Evolutionary conservation across 345 rosid species (phyloP), one percentile per base, ranked within the genome.

Genomic region (Euphorbia lathyris): DNA sequence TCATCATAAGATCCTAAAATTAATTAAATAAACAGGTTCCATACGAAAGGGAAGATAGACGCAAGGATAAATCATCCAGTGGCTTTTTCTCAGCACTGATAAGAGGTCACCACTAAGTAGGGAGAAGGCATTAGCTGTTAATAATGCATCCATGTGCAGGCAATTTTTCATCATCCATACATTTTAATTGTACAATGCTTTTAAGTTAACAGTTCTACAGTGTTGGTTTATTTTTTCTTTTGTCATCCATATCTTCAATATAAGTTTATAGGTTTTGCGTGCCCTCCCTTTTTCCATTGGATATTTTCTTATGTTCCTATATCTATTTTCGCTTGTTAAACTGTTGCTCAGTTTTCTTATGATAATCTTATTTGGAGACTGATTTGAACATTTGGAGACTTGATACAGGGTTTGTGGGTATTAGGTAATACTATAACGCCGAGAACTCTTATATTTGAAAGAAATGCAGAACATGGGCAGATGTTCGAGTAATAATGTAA

Each of bases 21-120:
- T 23, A 58, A 66, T 19, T 25, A n/a, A 63, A 48, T 71, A 76
- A n/a, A 53, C 85, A 95, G 97, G 87, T 92, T 68, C 87, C 65
- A 53, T 82, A 71, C 58, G 87, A 74, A 61, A 72, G 72, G 59
- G 93, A 85, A 56, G 85, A 84, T 36, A 45, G 80, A 17, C 73
- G 66, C 71, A 85, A 71, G 82, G 83, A 72, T 65, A 86, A 84
- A 74, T 80, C 84, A 42, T 56, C 76, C 9, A 79, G 85, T 19
- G 76, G 87, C 5, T 67, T 67, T 47, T 82, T 95, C 57, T 80
- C 90, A 47, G 74, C 89, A 51, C 73, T 87, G 34, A 81, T 62
- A 58, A 83, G 78, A 78, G 76, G 83, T 50, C 89, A 86, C 76
- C 83, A 74, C 61, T 90, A 86, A 72, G 48, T 72, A 32, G 62